Evolutionary conservation across 305 asterid species (phyloP).

Genomic region (Solanum aculeatissimum): DNA sequence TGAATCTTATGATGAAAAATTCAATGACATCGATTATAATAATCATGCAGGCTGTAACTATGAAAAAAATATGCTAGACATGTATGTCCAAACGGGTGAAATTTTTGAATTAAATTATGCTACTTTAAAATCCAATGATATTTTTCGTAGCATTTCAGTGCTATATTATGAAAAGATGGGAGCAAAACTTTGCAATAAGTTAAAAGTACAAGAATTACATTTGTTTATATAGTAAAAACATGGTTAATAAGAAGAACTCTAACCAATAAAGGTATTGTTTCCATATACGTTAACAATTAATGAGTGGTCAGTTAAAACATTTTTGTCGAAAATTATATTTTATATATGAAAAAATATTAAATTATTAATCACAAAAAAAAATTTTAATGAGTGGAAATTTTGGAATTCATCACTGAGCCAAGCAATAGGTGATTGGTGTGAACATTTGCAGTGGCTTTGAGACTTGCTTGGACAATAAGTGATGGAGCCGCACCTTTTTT

Average conservation of each 20-base stretch:
- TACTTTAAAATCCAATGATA: neutral
- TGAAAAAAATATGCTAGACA: neutral
- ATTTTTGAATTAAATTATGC: neutral
- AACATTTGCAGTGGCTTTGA: neutral
- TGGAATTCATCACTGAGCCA: neutral
- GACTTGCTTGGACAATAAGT: neutral
- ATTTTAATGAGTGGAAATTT: neutral
- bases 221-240: neutral
- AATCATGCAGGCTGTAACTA: neutral
- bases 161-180: neutral
- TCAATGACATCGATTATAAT: neutral
- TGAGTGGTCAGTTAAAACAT: neutral
- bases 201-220: neutral
- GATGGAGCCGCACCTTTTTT: neutral
- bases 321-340: neutral
- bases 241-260: neutral
- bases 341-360: neutral
- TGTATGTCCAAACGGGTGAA: rapidly evolving
- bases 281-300: neutral
- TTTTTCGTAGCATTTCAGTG: neutral
- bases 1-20: too few relatives aligned
- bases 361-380: too few relatives aligned
- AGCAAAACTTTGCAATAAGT: neutral
- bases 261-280: neutral
- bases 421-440: neutral